Evolutionary conservation across 768 basidiomycete species (phyloP), one percentile per base, ranked within the genome.

Genomic region (Baorangia bicolor): DNA sequence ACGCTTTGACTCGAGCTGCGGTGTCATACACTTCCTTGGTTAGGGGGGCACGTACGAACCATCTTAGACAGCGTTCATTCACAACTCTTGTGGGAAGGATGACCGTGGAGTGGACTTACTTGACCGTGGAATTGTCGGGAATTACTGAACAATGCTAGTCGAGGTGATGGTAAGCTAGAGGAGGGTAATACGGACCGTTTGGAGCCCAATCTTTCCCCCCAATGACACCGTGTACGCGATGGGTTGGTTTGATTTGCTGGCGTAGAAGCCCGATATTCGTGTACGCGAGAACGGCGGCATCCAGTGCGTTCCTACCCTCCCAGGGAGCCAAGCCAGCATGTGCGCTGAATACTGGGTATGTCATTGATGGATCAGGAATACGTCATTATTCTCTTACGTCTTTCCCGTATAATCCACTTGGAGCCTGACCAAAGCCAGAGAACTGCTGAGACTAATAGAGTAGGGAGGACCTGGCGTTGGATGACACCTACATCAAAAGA

Each of bases 231-330:
- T 95, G 92, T 4, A 92, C 81, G 37, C 92, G 85, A 59, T 87
- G 83, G 0, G 85, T 84, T 0, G 93, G 90, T 50, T 80, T 78
- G 16, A 92, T 77, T 63, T 94, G 93, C 69, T 95, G 93, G 16
- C 93, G 83, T 25, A 94, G 77, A 8, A 85, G 83, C 0, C 89
- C 85, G 27, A 94, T 84, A 50, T 85, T 88, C 46, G 81, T 87
- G 66, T 94, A 94, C 4, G 88, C 87, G 4, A 92, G 77, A 5
- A 93, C 87, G n/a, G 90, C 91, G 1, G 93, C 93, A 65, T 95
- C 92, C 13, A 93, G 71, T 1, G 92, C 86, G 58, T 94, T 93
- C 56, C 77, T 78, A 2, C 90, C 92, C 68, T 92, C 88, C 91
- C 92, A 93, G 23, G 91, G 92, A 21, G 86, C 87, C 27, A 88